A percentile compares a stretch with the other conserved stretches of the same genome.
Conservation (phyloP, 495 filamentous ascomycete genomes). For the Mycothermus thermophilus region DNA sequence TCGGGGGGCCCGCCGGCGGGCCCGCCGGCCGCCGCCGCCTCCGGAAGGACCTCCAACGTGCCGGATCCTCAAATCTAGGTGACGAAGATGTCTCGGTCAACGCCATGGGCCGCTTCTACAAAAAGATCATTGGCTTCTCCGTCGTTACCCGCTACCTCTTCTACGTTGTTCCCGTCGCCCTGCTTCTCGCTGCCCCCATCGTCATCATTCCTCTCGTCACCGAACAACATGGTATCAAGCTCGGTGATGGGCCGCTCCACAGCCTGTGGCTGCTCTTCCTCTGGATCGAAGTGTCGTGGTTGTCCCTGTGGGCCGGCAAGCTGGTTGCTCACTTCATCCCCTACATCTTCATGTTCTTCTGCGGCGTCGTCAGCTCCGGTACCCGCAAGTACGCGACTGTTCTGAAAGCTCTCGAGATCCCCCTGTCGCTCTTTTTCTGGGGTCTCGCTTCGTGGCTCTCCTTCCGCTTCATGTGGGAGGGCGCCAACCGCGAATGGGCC, state of each 20-base stretch:
- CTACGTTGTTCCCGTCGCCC: constrained; percentile 67
- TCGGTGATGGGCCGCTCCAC: constrained; percentile 34
- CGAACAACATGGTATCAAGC: constrained; percentile 14
- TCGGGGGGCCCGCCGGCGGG: constrained; percentile 33
- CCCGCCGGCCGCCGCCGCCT: constrained; percentile 28
- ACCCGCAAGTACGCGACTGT: constrained; percentile 87
- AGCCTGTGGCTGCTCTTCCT: constrained; percentile 63
- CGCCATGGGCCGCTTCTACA: constrained; percentile 75
- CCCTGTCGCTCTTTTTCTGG: constrained; percentile 82
- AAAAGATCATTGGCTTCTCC: constrained; percentile 71
- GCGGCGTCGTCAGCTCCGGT: constrained; percentile 79
- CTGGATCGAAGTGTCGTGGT: constrained; percentile 89
- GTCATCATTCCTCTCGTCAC: constrained; percentile 49
- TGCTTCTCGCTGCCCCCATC: constrained; percentile 67
- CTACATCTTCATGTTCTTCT: constrained; percentile 68
- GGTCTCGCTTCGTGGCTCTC: constrained; percentile 62
- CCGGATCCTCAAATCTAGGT: constrained; percentile 37
- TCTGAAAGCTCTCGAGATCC: constrained; percentile 64
- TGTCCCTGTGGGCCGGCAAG: constrained; percentile 78
- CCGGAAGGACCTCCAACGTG: constrained; percentile 35
- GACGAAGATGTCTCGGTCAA: constrained; percentile 49
- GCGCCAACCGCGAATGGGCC: constrained; percentile 25
- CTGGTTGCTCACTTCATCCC: constrained; percentile 68
- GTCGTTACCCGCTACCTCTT: constrained; percentile 78
- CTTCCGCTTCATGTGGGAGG: constrained; percentile 52